These are phyloP conservation scores for Musa schizocarpa DNA, from an alignment of 176 grass and related monocot species.

Conservation along the genomic window DNA sequence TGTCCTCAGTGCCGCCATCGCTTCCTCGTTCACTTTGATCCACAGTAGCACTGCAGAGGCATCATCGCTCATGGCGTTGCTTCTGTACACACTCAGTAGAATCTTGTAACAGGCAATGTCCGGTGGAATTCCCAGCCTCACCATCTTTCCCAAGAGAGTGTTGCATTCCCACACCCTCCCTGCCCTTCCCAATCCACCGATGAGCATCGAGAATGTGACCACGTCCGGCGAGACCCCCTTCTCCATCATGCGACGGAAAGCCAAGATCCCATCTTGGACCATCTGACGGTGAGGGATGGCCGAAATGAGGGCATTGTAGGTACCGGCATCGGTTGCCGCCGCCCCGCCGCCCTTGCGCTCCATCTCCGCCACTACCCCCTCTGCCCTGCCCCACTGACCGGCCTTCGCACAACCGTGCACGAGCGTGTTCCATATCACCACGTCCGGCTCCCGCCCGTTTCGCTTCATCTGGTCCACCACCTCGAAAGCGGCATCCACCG, in stretches of 20 bases:
- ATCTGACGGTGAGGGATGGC: neutral
- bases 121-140: conserved; percentile 3
- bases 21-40: too few species aligned
- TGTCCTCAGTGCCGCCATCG: neutral
- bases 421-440: conserved; percentile 5
- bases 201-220: conserved; percentile 2
- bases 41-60: too few species aligned
- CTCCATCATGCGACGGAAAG: neutral
- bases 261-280: neutral
- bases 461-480: neutral
- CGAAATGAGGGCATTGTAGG: conserved; percentile 1
- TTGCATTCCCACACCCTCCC: conserved; percentile 1
- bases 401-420: neutral
- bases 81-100: neutral
- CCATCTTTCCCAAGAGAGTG: conserved; percentile 8
- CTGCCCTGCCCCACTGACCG: neutral
- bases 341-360: neutral
- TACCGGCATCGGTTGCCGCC: neutral
- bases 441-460: neutral
- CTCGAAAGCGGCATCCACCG: neutral
- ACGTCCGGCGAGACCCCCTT: neutral
- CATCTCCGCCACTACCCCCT: conserved; percentile 1
- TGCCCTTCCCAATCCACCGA: conserved; percentile 3
- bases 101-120: neutral
- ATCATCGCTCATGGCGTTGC: neutral